phyloP scores from a whole-genome alignment of 2,329 filamentous ascomycete genomes.

The Gnomoniopsis sp. region DNA sequence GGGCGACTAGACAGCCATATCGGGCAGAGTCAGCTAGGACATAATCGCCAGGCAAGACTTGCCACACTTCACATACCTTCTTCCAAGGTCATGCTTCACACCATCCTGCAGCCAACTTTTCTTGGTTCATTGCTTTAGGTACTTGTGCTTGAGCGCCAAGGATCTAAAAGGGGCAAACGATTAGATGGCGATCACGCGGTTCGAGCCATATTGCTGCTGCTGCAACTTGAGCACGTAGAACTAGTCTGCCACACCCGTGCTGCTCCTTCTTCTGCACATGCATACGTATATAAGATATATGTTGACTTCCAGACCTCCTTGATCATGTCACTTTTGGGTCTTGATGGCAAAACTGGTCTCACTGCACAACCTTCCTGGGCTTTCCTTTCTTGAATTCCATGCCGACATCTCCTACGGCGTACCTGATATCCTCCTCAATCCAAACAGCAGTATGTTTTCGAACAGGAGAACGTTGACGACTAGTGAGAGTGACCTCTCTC shows the following conservation, averaged over 20 bases:
- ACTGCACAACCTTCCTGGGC: no score
- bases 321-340: no score
- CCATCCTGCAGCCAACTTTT: background rate
- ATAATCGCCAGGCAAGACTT: background rate
- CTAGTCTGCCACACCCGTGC: no score
- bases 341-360: no score
- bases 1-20: no score
- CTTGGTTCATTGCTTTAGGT: no score
- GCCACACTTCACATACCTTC: background rate
- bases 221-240: no score
- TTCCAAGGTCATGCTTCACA: background rate
- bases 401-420: background rate
- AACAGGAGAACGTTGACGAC: background rate
- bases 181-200: no score
- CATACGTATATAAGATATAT: no score
- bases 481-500: conserved; percentile 5
- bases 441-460: conserved; percentile 2
- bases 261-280: no score
- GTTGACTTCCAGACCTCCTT: no score
- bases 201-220: no score
- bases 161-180: background rate
- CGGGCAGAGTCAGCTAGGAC: background rate
- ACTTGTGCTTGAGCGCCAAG: background rate
- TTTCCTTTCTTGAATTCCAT: background rate
- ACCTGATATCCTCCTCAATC: conserved; percentile 1